Conservation (phyloP, 306 rosid genomes). For the Pachyrhizus erosus region DNA sequence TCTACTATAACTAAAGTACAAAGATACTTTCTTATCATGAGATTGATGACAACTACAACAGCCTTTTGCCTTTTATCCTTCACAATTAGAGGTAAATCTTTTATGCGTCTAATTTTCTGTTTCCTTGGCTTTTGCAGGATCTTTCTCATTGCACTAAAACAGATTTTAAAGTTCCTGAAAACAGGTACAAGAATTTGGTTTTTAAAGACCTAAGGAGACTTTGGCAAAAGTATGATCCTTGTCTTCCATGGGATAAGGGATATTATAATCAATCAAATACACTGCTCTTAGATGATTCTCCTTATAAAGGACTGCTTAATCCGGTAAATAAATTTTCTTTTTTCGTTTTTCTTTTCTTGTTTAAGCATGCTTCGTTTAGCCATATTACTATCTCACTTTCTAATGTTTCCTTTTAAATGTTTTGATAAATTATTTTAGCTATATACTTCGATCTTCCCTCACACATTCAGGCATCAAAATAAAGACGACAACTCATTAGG, state of each 20-base stretch:
- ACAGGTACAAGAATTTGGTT: constrained; percentile 62
- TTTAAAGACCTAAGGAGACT: constrained; percentile 75
- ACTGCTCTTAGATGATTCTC: constrained; percentile 78
- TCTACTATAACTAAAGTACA: too few relatives aligned
- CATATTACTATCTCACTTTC: background rate
- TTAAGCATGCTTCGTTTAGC: background rate
- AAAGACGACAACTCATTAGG: too few relatives aligned
- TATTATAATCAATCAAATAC: constrained; percentile 67
- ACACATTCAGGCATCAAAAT: too few relatives aligned
- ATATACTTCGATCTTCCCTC: too few relatives aligned
- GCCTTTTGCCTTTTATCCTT: background rate
- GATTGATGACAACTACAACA: background rate
- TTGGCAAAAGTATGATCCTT: constrained; percentile 73
- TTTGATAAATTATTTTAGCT: background rate
- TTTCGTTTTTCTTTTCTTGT: background rate
- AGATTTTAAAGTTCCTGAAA: constrained; percentile 56
- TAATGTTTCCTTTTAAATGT: background rate
- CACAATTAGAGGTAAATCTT: background rate
- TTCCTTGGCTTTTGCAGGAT: constrained; percentile 39
- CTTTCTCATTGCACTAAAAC: constrained; percentile 70
- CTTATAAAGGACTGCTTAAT: constrained; percentile 77
- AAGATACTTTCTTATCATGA: too few relatives aligned
- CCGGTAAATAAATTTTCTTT: constrained; percentile 53
- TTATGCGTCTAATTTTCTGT: background rate
- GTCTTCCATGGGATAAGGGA: constrained; percentile 79